phyloP scores from a whole-genome alignment of 169 alveolate genomes.

The Theileria equi region DNA sequence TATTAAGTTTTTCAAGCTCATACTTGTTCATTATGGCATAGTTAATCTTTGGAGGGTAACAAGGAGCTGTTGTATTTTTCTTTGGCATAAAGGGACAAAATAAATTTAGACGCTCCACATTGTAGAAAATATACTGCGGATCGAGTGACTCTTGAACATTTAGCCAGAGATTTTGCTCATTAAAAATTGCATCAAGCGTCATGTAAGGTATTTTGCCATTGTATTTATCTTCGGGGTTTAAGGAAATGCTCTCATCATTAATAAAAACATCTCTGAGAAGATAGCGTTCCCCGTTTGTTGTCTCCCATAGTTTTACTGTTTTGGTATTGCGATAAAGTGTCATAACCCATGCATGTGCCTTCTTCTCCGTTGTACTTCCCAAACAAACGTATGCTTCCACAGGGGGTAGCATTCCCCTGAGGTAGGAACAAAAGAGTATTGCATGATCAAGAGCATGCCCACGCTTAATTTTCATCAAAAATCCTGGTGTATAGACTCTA shows the following conservation, averaged over 20 bases:
- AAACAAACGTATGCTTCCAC: conserved; percentile 76
- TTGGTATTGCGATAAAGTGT: conserved; percentile 53
- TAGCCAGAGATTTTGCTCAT: conserved; percentile 74
- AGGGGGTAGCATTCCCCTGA: conserved; percentile 64
- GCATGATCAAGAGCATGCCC: conserved; percentile 81
- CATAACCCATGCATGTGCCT: conserved; percentile 74
- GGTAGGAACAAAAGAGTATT: conserved; percentile 65
- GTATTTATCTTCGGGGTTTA: neutral
- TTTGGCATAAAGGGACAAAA: conserved; percentile 73
- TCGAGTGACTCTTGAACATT: conserved; percentile 67
- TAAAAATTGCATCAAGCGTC: conserved; percentile 73
- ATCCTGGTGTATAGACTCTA: conserved; percentile 69
- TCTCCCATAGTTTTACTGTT: neutral
- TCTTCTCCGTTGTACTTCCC: conserved; percentile 70
- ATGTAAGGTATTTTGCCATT: conserved; percentile 46
- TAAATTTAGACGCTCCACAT: conserved; percentile 60
- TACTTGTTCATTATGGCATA: conserved; percentile 59
- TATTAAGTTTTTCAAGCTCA: conserved; percentile 61
- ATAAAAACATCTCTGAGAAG: neutral
- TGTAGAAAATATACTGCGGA: conserved; percentile 72
- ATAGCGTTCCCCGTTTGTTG: too few species aligned
- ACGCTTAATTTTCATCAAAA: conserved; percentile 72
- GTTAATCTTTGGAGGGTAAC: conserved; percentile 45
- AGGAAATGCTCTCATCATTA: neutral
- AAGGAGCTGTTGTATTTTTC: conserved; percentile 18